Evolutionary conservation across 2,329 filamentous ascomycete species (phyloP), one percentile per base, ranked within the genome.

Genomic region (Herpomyces periplanetae): DNA sequence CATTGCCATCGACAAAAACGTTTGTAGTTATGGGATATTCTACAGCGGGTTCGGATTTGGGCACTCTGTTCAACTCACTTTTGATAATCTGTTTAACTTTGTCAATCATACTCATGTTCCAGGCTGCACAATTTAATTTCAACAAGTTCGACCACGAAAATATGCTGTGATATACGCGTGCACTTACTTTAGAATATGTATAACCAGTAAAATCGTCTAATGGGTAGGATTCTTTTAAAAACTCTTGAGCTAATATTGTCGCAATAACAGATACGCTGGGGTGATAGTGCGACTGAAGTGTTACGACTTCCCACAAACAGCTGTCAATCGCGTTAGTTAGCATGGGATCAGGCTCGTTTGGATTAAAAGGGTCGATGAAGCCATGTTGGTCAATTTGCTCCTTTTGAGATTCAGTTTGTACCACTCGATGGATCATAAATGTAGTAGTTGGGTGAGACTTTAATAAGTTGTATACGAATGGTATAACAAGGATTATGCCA

Each of bases 141-240:
- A n/a, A n/a, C n/a, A n/a, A n/a, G n/a, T n/a, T n/a, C n/a, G n/a
- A n/a, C n/a, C n/a, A n/a, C n/a, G n/a, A n/a, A n/a, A n/a, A n/a
- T n/a, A n/a, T n/a, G n/a, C n/a, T n/a, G n/a, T n/a, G n/a, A n/a
- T n/a, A n/a, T n/a, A n/a, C n/a, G n/a, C n/a, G n/a, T n/a, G n/a
- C n/a, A 50, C 52, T 48, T 49, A 62, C 60, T 33, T 56, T 66
- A 30, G 47, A 53, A 38, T 91, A 96, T 0, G 68, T 75, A 36
- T 91, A 71, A 33, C 96, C 80, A 18, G 91, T 42, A 38, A 96
- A 96, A 34, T 96, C 80, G 34, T 96, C 80, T n/a, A 88, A 42
- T 29, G 71, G 80, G 39, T 91, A 96, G 2, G 62, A 51, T 28
- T 71, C 60, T 42, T 96, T 96, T 2, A 80, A 96, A 36, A 91